These are phyloP conservation scores for Cryptococcus hybrid DNA, from an alignment of 1,284 basidiomycete species.

Conservation along the genomic window DNA sequence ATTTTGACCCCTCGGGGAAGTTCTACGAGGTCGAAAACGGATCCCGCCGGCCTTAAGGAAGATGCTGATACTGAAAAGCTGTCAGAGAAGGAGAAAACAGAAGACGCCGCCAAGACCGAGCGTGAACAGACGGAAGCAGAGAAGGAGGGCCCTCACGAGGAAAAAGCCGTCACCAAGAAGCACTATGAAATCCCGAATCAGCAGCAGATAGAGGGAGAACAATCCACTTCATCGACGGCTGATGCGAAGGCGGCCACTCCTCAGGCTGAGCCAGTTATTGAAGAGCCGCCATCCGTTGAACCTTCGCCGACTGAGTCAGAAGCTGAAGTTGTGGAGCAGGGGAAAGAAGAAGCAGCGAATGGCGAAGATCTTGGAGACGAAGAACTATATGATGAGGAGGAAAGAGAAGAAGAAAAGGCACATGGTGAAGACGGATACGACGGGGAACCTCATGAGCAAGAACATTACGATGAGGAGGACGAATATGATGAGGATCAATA, in stretches of 20 bases:
- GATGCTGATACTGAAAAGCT: neutral
- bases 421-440: conserved; percentile 21
- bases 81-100: neutral
- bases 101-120: conserved; percentile 1
- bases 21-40: neutral
- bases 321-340: neutral
- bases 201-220: neutral
- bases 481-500: too few species aligned
- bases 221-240: too few species aligned
- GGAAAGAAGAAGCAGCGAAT: conserved; percentile 14
- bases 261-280: neutral
- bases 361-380: conserved; percentile 16
- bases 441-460: conserved; percentile 19
- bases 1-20: neutral
- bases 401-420: conserved; percentile 21
- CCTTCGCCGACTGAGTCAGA: neutral
- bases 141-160: neutral
- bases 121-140: neutral
- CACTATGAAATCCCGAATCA: neutral
- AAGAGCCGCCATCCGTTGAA: neutral
- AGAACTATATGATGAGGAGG: conserved; percentile 13
- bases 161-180: neutral
- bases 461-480: conserved; percentile 14
- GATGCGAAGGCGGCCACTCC: neutral
- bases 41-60: neutral